These are phyloP conservation scores for Hyaloscypha hepaticicola DNA, from an alignment of 495 filamentous ascomycete genomes.

Conservation along the genomic window DNA sequence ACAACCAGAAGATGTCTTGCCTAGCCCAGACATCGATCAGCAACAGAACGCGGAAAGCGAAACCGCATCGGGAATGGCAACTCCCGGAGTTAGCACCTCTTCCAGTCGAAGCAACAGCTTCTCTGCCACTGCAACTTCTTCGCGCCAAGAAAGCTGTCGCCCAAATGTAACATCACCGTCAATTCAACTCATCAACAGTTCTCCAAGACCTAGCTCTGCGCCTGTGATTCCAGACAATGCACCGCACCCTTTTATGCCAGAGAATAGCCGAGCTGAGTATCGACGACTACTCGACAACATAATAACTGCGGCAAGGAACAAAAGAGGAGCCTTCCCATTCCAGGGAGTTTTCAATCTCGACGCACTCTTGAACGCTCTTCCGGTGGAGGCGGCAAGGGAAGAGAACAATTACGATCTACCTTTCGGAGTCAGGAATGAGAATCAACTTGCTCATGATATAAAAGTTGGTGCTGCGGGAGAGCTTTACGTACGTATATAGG, in stretches of 20 bases:
- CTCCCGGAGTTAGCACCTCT: conserved; percentile 7
- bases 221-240: no score
- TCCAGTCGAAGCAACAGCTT: conserved; percentile 8
- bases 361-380: conserved; percentile 15
- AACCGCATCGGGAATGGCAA: no score
- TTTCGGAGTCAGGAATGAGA: conserved; percentile 31
- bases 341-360: conserved; percentile 29
- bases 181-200: no score
- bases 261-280: conserved; percentile 26
- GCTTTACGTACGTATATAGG: conserved; percentile 38
- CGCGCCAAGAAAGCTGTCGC: no score
- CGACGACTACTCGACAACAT: conserved; percentile 32
- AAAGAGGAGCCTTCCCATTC: conserved; percentile 31
- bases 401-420: conserved; percentile 16
- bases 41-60: no score
- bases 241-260: conserved; percentile 3
- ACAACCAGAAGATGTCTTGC: no score
- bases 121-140: conserved; percentile 13
- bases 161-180: no score
- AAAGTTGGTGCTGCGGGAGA: conserved; percentile 47
- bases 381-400: conserved; percentile 5
- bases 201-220: no score
- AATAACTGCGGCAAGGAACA: conserved; percentile 30
- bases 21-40: no score
- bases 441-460: conserved; percentile 31